A percentile compares a stretch with the other conserved stretches of the same genome.
Evolutionary conservation across 1,139 yeast species (phyloP).

Genomic region (Schwanniomyces etchellsii): DNA sequence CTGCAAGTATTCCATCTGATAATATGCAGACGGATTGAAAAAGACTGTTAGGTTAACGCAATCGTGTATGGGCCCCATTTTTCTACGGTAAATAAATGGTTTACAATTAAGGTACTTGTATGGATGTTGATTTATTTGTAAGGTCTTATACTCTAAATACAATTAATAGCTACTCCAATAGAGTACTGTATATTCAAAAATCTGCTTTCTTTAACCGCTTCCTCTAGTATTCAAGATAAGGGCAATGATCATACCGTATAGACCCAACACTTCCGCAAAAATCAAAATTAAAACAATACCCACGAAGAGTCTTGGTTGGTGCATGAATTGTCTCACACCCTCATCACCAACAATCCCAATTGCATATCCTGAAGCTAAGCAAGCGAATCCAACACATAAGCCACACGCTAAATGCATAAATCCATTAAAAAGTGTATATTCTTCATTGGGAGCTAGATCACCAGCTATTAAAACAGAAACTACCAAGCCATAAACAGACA

Average conservation of each 20-base stretch:
- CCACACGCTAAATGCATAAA: constrained; percentile 98
- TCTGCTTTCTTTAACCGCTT: constrained; percentile 47
- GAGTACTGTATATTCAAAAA: no score
- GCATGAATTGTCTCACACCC: constrained; percentile 95
- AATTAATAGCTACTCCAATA: no score
- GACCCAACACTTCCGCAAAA: constrained; percentile 98
- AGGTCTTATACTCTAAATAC: no score
- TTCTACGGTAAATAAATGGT: no score
- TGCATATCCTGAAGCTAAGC: constrained; percentile 97
- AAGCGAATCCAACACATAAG: constrained; percentile 88
- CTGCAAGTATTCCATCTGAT: constrained; percentile 8
- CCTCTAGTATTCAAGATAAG: constrained; percentile 88
- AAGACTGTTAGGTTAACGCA: no score
- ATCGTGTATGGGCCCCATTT: constrained; percentile 6
- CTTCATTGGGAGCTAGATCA: constrained; percentile 69
- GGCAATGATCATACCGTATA: constrained; percentile 92
- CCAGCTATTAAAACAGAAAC: constrained; percentile 96
- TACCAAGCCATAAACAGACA: constrained; percentile 93
- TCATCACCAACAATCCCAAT: constrained; percentile 99
- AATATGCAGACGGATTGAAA: constrained; percentile 7
- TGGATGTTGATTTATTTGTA: no score
- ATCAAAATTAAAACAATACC: constrained; percentile 96
- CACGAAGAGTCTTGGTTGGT: constrained; percentile 94
- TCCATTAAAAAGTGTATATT: constrained; percentile 86
- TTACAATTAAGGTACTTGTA: no score